A percentile compares a stretch with the other conserved stretches of the same genome.
Conservation (phyloP, 306 rosid genomes). For the Prunus armeniaca region DNA sequence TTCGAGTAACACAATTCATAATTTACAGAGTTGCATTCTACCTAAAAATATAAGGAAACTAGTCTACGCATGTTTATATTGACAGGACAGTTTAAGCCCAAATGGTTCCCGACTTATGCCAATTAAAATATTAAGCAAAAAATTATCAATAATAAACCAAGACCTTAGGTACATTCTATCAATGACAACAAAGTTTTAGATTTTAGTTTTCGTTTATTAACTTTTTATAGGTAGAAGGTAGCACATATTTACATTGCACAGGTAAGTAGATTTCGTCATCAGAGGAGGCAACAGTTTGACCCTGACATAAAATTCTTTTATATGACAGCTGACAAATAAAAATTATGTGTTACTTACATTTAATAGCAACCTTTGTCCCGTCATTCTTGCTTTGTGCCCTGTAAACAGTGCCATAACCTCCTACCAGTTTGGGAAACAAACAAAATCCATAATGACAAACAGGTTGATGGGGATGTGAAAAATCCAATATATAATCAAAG, state of each 20-base stretch:
- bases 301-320: background rate
- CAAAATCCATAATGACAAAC: constrained; percentile 1
- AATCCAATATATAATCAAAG: background rate
- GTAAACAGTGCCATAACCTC: constrained; percentile 84
- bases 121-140: background rate
- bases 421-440: constrained; percentile 32
- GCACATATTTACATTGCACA: background rate
- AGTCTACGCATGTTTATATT: background rate
- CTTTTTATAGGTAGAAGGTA: background rate
- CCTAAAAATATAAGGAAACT: background rate
- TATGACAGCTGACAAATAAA: background rate
- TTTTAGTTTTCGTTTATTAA: background rate
- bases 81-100: background rate
- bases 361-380: constrained; percentile 58
- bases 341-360: constrained; percentile 39
- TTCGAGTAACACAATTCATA: background rate
- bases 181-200: background rate
- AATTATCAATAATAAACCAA: background rate
- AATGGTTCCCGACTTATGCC: background rate
- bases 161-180: background rate
- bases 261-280: background rate
- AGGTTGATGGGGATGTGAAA: background rate
- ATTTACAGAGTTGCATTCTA: background rate
- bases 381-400: constrained; percentile 53
- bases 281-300: background rate